Evolutionary conservation across 1,139 yeast species (phyloP), one percentile per base, ranked within the genome.

Genomic region (Pneumocystis murina): DNA sequence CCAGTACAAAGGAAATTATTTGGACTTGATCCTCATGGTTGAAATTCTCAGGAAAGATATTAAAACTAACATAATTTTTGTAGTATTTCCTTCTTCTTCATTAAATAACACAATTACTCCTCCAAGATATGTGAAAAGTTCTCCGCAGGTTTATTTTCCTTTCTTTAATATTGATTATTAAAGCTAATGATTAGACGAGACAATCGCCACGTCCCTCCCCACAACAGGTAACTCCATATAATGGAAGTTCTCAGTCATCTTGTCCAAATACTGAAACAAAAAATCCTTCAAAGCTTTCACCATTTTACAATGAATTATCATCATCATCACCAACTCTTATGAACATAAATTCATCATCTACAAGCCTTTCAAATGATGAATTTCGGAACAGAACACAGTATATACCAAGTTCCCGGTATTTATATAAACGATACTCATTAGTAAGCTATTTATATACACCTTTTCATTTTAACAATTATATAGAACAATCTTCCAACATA

Each of bases 1-100:
- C 60, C 60, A 2, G n/a, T 40, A 40, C 60, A 58, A 30, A 38
- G 60, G 6, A 58, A 38, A 20, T 40, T 58, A 38, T 40, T 58
- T 20, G 60, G 60, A 20, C 60, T 58, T 58, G 60, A 58, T 58
- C 60, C 60, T 12, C 24, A 38, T 40, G 60, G 60, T 58, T 20
- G 2, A 24, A 20, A 8, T 20, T 28, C 14, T 2, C 20, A 6
- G 30, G 30, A 12, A 10, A 58, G 5, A 7, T 24, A 48, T 48
- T 48, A 24, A 10, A 8, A 20, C 7, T 24, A 10, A 48, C 24
- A 48, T 57, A 12, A 28, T 20, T 40, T 30, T 40, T 38, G 17
- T 40, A 58, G 60, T 58, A 10, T 40, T 58, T 20, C 20, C 16
- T 28, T 58, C 60, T 3, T 40, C 39, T 1, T n/a, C 24, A 28